Base-by-base conservation (phyloP, 805 yeast species). In the Nakazawaea anatomiae region DNA sequence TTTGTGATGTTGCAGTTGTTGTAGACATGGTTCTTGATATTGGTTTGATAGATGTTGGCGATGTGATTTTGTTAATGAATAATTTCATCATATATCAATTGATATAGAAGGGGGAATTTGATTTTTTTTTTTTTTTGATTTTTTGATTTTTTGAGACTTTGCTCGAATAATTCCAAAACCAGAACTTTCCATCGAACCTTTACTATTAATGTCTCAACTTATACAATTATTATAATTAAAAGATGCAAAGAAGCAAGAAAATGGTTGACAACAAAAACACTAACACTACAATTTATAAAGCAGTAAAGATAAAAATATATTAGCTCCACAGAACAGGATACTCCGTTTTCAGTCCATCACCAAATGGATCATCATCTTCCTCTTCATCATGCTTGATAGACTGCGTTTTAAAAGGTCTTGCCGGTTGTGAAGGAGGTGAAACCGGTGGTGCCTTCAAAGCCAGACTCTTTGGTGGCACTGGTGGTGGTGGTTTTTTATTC, bases 281-380 rank as follows among this genome's bases (percentile, higher is more conserved):
- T 25, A 28, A 40, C 10, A 40, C 6, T 18, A 25, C 9, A 6
- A 10, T 12, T 4, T 29, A n/a, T 6, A 29, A 14, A 29, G 27
- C 32, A 9, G 14, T 2, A 42, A 42, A 12, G 12, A 11, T 4
- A 35, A 30, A 6, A 18, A 25, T n/a, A 12, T 18, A 4, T 38
- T 32, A 50, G 7, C 46, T 46, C 53, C 53, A 50, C 9, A 6
- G 5, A 12, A 32, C 44, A 18, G 53, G 50, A 25, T 35, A 46
- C 4, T 45, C 50, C 5, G 53, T 50, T 40, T 46, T 69, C 54
- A 76, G 68, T 27, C 69, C 63, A 53, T 80, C 85, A n/a, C 75
- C 82, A 58, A 80, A 80, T 10, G 85, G 85, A 58, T 77, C 69
- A 49, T 67, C 66, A 18, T 59, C 66, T 30, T 63, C 58, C 14